Evolutionary conservation across 768 basidiomycete genomes (phyloP).

Genomic region (Exidia glandulosa): DNA sequence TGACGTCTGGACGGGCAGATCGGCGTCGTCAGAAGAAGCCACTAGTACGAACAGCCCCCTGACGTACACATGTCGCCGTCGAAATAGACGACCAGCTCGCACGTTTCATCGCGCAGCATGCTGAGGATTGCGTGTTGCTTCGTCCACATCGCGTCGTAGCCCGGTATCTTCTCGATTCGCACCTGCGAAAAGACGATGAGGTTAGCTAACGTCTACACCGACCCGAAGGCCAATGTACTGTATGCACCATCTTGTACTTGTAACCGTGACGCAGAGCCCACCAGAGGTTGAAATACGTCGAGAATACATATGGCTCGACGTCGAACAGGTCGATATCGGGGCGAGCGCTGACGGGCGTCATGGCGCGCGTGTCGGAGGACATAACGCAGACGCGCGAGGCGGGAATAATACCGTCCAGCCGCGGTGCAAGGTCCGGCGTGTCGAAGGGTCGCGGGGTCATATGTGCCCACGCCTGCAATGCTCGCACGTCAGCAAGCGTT

Average conservation of each 20-base stretch:
- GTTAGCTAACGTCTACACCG: background rate
- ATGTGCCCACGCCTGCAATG: background rate
- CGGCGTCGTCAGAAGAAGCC: background rate
- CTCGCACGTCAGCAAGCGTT: background rate
- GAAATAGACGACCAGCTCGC: background rate
- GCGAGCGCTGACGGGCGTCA: background rate
- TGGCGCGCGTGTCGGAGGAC: background rate
- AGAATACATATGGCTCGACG: background rate
- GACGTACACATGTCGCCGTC: background rate
- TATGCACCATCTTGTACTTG: background rate
- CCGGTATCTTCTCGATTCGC: background rate
- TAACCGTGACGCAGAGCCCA: background rate
- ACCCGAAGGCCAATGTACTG: too few species aligned
- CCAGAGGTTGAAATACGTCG: background rate
- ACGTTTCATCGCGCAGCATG: background rate
- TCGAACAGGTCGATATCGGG: background rate
- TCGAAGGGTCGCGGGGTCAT: background rate
- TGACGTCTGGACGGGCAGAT: background rate
- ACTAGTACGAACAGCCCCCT: background rate
- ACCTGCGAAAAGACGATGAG: background rate
- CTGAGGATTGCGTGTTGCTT: background rate
- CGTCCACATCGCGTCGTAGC: background rate
- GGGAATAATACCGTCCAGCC: background rate
- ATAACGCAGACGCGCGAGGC: background rate
- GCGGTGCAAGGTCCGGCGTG: background rate